Evolutionary conservation across 495 filamentous ascomycete genomes (phyloP), one percentile per base, ranked within the genome.

Genomic region (Podospora pseudopauciseta): DNA sequence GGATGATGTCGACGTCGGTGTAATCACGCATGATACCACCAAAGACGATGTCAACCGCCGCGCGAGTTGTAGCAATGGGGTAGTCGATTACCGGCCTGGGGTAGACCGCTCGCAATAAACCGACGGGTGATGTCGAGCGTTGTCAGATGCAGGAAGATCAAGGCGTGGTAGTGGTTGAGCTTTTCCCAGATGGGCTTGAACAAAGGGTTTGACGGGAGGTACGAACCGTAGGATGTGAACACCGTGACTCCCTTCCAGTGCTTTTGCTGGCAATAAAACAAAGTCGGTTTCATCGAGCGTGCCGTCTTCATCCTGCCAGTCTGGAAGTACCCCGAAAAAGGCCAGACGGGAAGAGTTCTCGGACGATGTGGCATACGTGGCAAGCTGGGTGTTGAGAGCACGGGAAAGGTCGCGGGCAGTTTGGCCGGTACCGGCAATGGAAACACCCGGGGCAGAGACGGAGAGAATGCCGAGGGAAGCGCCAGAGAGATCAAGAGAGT

Each of bases 141-240:
- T 2, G 19, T 58, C 55, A 19, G 55, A 11, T 58, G 55, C 18
- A 58, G 19, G 55, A 58, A 58, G 7, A 58, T 26, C 55, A 58
- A 13, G 55, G 55, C 55, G n/a, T 11, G n/a, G 55, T 58, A 23
- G n/a, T 58, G n/a, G n/a, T 58, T 19, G 11, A 58, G 19, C 55
- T 58, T 58, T 19, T 58, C n/a, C 55, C 55, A 58, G n/a, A 58
- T 58, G 15, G 55, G 55, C 55, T 58, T 58, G 23, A 58, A 58
- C 55, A 20, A 0, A 7, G 18, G 23, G 19, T 58, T 26, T 5
- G n/a, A 20, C 18, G 55, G 55, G n/a, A 58, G 55, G 23, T 58
- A 20, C 6, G 55, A 7, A 19, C 55, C 19, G 18, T 58, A 58
- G 15, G n/a, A 20, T n/a, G 19, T 58, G 55, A 58, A 26, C 2